Conservation (phyloP, 306 rosid genomes). For the Mimosa pudica region DNA sequence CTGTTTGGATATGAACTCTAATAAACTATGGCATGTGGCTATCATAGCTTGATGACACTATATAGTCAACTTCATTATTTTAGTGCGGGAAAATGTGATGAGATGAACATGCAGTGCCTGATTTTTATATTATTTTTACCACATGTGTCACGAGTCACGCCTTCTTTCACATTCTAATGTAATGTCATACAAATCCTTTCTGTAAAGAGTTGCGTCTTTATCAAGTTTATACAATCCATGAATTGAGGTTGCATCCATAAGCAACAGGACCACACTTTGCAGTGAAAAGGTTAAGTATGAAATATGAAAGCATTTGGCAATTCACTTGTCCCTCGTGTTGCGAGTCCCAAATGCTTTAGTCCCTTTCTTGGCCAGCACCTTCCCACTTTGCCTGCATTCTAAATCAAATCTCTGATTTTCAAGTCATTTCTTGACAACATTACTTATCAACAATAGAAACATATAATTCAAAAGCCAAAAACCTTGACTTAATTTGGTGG, state of each 20-base stretch:
- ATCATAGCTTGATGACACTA: background rate
- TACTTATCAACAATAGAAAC: background rate
- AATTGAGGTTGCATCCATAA: background rate
- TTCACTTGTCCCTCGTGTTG: constrained; percentile 27
- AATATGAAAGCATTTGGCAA: constrained; percentile 15
- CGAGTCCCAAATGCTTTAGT: constrained; percentile 13
- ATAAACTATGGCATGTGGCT: background rate
- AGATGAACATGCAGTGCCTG: background rate
- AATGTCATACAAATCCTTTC: constrained; percentile 33
- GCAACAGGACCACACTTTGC: background rate
- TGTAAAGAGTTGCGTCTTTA: constrained; percentile 37
- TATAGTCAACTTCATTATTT: constrained; percentile 26
- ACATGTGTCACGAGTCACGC: constrained; percentile 2
- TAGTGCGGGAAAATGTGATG: background rate
- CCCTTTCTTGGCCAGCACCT: constrained; percentile 22
- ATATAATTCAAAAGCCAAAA: background rate
- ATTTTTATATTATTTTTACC: background rate
- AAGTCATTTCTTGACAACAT: too few species aligned
- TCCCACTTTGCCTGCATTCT: background rate
- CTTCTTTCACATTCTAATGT: background rate
- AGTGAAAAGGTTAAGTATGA: constrained; percentile 7
- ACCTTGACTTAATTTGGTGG: background rate
- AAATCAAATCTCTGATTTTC: background rate
- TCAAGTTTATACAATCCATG: constrained; percentile 30
- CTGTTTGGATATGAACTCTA: background rate